Conservation (phyloP, 1,284 basidiomycete species). For the Rhodotorula sp. region DNA sequence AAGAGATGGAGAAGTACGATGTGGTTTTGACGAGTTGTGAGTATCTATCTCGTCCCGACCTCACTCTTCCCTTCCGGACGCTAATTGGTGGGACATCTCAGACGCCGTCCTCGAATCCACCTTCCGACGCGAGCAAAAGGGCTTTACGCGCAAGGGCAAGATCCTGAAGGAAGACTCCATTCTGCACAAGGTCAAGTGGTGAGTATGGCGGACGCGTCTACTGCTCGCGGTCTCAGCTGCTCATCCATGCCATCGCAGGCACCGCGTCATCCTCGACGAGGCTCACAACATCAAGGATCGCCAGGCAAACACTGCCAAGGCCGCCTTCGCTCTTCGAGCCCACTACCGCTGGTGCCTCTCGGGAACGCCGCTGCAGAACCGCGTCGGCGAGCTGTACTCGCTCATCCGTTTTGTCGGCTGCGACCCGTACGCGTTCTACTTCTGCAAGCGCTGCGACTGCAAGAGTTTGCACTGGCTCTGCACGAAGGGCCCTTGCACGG, state of each 20-base stretch:
- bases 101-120: conserved; percentile 81
- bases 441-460: conserved; percentile 77
- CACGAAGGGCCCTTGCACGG: conserved; percentile 78
- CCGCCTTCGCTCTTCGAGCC: conserved; percentile 80
- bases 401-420: conserved; percentile 81
- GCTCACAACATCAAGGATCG: conserved; percentile 95
- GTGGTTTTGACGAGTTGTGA: conserved; percentile 58
- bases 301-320: conserved; percentile 91
- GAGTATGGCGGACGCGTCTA: conserved; percentile 50
- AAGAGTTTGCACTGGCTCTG: conserved; percentile 88
- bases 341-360: conserved; percentile 92
- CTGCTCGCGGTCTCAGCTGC: conserved; percentile 44
- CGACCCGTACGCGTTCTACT: conserved; percentile 66
- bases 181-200: conserved; percentile 81
- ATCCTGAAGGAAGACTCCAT: conserved; percentile 86
- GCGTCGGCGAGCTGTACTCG: conserved; percentile 97
- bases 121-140: conserved; percentile 87
- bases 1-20: conserved; percentile 77
- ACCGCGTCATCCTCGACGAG: conserved; percentile 76
- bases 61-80: not conserved
- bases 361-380: conserved; percentile 64
- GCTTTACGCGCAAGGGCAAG: conserved; percentile 81
- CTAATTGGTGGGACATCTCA: conserved; percentile 46
- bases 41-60: not conserved
- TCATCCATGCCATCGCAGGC: conserved; percentile 66